A percentile compares a stretch with the other conserved stretches of the same genome.
phyloP scores from a whole-genome alignment of 495 filamentous ascomycete species.

The Lophiostoma macrostomum region DNA sequence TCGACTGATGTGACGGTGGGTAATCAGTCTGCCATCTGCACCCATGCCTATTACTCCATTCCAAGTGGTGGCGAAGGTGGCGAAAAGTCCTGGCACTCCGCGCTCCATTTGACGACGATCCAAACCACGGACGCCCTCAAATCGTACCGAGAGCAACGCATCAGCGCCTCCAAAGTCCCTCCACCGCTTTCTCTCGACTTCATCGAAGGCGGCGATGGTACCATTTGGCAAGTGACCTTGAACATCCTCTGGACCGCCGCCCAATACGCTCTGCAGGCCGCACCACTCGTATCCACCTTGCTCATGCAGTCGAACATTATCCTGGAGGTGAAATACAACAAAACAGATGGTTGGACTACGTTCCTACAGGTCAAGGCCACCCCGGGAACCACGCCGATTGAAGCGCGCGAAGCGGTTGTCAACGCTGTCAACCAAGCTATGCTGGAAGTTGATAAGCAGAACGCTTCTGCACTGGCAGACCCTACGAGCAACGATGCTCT shows the following conservation, averaged over 20 bases:
- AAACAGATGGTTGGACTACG: neutral
- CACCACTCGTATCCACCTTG: neutral
- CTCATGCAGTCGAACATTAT: neutral
- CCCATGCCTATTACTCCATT: neutral
- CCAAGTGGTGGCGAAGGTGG: neutral
- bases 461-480: neutral
- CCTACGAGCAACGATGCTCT: neutral
- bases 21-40: neutral
- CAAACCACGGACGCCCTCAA: neutral
- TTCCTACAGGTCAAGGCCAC: neutral
- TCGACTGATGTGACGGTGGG: neutral
- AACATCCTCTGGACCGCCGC: neutral
- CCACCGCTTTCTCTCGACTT: neutral
- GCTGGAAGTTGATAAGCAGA: neutral
- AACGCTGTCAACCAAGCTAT: neutral
- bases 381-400: neutral
- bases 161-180: neutral
- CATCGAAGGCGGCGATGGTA: neutral
- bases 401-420: neutral
- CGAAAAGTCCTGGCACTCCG: neutral
- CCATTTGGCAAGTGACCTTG: neutral
- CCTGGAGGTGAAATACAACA: neutral
- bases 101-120: neutral
- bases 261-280: neutral
- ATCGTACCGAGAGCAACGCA: neutral